Evolutionary conservation across 352 stramenopile genomes (phyloP).

Genomic region (Pythium dissotocum): DNA sequence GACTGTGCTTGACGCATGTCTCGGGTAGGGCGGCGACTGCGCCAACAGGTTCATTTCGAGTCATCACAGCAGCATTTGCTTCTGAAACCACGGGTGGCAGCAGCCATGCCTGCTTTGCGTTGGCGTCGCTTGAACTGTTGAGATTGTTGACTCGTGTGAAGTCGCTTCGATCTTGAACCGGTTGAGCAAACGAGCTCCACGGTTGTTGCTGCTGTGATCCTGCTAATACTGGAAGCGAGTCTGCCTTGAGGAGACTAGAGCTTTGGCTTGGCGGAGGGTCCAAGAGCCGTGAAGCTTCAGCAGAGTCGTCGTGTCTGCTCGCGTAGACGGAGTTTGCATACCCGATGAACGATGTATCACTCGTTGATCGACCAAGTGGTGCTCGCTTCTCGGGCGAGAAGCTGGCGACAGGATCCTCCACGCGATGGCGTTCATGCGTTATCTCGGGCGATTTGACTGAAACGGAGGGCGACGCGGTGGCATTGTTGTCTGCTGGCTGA

Average conservation of each 20-base stretch:
- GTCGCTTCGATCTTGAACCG: neutral
- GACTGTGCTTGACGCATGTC: slow-evolving; percentile 52
- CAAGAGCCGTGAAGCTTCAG: neutral
- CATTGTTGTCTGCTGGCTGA: neutral
- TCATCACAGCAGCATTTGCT: neutral
- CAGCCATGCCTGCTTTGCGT: slow-evolving; percentile 2
- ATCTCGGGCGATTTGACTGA: neutral
- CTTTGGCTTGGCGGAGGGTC: neutral
- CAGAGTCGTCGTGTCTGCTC: neutral
- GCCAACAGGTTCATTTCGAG: neutral
- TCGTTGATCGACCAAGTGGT: neutral
- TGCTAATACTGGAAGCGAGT: neutral
- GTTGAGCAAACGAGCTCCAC: neutral
- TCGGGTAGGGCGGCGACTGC: neutral
- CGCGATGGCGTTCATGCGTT: neutral
- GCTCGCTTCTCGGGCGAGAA: slow-evolving; percentile 6
- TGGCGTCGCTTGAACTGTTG: neutral
- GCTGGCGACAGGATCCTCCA: neutral
- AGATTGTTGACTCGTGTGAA: neutral
- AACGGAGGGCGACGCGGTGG: neutral
- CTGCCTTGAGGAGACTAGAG: neutral
- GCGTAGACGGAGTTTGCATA: neutral
- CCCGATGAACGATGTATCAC: neutral
- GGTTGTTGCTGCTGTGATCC: neutral
- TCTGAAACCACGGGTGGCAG: neutral